Evolutionary conservation across 2,329 filamentous ascomycete genomes (phyloP).

Genomic region (Colletotrichum zoysiae): DNA sequence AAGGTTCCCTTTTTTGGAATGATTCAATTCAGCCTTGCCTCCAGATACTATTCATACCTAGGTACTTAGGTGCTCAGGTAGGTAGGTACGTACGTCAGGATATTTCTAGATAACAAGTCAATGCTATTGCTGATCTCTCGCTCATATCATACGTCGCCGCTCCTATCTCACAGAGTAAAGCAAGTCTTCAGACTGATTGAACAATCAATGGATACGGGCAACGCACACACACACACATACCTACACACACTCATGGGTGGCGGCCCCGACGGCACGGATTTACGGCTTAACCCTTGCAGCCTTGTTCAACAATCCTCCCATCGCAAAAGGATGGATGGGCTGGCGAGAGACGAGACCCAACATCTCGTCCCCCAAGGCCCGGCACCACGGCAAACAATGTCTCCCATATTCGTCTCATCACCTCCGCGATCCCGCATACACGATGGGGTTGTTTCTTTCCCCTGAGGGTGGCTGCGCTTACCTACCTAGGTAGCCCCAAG

Average conservation of each 20-base stretch:
- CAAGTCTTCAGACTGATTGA: not conserved
- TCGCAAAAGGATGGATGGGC: slow-evolving; percentile 13
- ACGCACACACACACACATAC: not conserved
- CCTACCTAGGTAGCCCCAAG: not conserved
- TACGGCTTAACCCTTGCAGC: slow-evolving; percentile 15
- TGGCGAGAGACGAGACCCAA: slow-evolving; percentile 10
- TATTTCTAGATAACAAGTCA: not conserved
- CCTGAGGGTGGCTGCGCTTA: not conserved
- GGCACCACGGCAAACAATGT: slow-evolving; percentile 24
- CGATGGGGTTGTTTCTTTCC: slow-evolving; percentile 7
- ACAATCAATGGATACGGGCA: not conserved
- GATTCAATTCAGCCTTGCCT: not conserved
- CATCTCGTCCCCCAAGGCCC: not conserved
- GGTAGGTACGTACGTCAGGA: too few relatives aligned
- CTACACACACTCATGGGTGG: not conserved
- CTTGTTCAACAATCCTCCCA: not conserved
- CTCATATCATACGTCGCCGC: too few relatives aligned
- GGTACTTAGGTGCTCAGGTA: too few relatives aligned
- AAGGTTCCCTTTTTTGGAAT: slow-evolving; percentile 16
- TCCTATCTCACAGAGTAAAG: not conserved
- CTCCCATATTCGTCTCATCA: slow-evolving; percentile 22
- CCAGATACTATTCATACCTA: too few relatives aligned
- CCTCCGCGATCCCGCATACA: slow-evolving; percentile 11
- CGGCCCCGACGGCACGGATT: slow-evolving; percentile 16
- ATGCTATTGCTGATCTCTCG: slow-evolving; percentile 16